Conservation (phyloP, 2,329 filamentous ascomycete genomes). For the Gnomoniopsis smithogilvyi region DNA sequence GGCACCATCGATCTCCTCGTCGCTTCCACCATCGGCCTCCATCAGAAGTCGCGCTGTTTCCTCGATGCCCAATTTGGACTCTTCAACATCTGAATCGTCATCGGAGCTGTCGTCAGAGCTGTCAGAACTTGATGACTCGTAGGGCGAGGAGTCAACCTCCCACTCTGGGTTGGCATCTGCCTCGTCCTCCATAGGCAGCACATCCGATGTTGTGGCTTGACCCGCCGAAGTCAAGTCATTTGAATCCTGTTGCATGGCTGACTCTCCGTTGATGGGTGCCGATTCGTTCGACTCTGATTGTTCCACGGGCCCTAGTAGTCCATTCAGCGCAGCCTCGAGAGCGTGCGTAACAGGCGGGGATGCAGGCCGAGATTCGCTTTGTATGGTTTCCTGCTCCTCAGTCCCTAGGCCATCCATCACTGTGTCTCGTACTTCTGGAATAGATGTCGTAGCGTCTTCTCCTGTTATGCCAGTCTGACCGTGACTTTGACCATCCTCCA, state of each 20-base stretch:
- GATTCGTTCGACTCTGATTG: neutral
- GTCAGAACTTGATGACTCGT: conserved; percentile 63
- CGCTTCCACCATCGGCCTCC: conserved; percentile 75
- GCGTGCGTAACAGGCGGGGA: conserved; percentile 22
- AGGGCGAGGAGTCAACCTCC: conserved; percentile 77
- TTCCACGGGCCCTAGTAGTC: conserved; percentile 15
- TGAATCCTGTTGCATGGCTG: neutral
- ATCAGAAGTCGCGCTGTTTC: conserved; percentile 84
- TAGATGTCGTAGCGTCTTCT: neutral
- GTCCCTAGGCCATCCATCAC: neutral
- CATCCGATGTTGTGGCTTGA: neutral
- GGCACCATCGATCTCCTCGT: conserved; percentile 64
- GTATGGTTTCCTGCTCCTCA: neutral
- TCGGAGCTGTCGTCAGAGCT: conserved; percentile 58
- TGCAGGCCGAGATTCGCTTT: neutral
- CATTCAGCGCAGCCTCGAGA: conserved; percentile 23
- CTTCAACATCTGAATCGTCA: conserved; percentile 61
- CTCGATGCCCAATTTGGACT: conserved; percentile 63
- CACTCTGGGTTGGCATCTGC: conserved; percentile 64
- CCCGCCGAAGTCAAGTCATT: neutral
- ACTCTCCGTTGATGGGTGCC: neutral
- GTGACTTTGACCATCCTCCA: conserved; percentile 1
- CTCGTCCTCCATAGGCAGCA: neutral
- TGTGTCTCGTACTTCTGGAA: neutral
- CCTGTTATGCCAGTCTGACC: neutral